Conservation (phyloP, 306 rosid species). For the Sicyos baderoa region DNA sequence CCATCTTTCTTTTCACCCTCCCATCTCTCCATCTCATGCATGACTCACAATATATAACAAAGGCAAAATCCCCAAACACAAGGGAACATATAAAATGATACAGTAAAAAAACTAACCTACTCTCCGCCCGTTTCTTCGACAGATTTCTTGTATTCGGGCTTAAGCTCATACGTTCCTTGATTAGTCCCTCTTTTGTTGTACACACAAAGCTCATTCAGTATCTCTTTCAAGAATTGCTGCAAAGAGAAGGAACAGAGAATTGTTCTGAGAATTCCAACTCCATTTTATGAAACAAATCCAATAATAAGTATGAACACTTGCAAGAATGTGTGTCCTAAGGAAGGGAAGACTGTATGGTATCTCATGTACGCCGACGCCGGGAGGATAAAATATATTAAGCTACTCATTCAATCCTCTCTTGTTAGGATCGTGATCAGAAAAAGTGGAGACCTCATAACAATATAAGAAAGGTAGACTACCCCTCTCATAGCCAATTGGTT, state of each 20-base stretch:
- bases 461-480: no score
- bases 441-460: no score
- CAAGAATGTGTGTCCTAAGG: background rate
- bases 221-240: slow-evolving; percentile 99
- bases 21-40: slow-evolving; percentile 6
- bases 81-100: slow-evolving; percentile 6
- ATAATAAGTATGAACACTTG: no score
- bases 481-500: no score
- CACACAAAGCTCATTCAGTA: slow-evolving; percentile 79
- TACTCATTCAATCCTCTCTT: background rate
- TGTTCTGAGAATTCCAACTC: no score
- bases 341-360: background rate
- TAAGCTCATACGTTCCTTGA: slow-evolving; percentile 98
- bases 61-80: slow-evolving; percentile 18
- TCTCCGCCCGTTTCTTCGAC: slow-evolving; percentile 68
- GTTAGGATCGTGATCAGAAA: background rate
- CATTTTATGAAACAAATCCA: no score
- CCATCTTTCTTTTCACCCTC: background rate
- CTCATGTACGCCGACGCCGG: no score
- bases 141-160: slow-evolving; percentile 95
- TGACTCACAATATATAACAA: background rate
- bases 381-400: background rate
- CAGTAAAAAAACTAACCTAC: slow-evolving; percentile 22
- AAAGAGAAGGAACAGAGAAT: background rate
- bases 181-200: slow-evolving; percentile 97